Evolutionary conservation across 2,329 filamentous ascomycete genomes (phyloP).

Genomic region (Diplodia mutila): DNA sequence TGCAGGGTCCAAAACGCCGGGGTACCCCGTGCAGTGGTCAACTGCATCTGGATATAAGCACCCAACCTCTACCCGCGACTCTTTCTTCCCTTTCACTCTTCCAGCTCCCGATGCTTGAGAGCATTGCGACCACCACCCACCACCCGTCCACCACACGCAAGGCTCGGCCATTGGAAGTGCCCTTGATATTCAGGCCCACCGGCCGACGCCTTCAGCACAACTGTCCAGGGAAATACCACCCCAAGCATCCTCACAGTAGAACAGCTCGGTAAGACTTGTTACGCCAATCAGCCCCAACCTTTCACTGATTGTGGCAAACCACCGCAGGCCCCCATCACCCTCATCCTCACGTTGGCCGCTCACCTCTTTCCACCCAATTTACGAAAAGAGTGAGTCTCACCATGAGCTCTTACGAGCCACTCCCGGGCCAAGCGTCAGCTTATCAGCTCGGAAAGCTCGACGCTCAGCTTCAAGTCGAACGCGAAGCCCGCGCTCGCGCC

Average conservation of each 20-base stretch:
- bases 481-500: not conserved
- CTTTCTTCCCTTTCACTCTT: not conserved
- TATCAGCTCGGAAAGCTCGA: conserved; percentile 7
- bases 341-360: not conserved
- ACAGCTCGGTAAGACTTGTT: not conserved
- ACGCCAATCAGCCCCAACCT: not conserved
- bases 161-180: not conserved
- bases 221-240: not conserved
- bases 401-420: not conserved
- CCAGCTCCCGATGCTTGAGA: not conserved
- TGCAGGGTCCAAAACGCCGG: not conserved
- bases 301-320: not conserved
- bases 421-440: not conserved
- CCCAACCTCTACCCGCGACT: not conserved
- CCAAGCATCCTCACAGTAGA: not conserved
- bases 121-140: not conserved
- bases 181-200: not conserved
- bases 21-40: not conserved
- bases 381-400: not conserved
- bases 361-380: not conserved
- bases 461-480: conserved; percentile 1
- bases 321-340: not conserved
- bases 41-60: not conserved
- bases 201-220: too few relatives aligned
- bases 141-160: not conserved